Conservation (phyloP, 345 rosid genomes). For the Eucalyptus pauciflora region DNA sequence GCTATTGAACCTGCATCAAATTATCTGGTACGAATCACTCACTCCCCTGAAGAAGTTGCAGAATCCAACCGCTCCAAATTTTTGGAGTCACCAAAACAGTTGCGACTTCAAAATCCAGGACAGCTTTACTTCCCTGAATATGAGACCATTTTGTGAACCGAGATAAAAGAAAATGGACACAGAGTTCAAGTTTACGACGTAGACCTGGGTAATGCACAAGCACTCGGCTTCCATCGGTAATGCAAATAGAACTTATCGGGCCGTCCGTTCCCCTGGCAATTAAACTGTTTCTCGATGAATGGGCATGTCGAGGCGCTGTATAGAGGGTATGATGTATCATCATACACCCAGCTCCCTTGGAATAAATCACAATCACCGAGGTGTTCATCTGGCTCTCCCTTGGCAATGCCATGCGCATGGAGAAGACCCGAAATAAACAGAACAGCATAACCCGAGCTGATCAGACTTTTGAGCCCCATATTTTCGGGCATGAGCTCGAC, state of each 20-base stretch:
- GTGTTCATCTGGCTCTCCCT: background rate
- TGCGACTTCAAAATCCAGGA: background rate
- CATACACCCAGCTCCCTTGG: constrained; percentile 34
- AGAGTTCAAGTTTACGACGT: background rate
- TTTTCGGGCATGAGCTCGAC: background rate
- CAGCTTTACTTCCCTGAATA: background rate
- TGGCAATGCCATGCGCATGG: background rate
- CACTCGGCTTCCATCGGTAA: constrained; percentile 42
- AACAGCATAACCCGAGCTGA: background rate
- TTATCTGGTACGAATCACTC: background rate
- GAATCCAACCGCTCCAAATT: background rate
- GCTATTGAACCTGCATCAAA: constrained; percentile 42
- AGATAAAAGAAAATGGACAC: background rate
- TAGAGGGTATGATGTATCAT: constrained; percentile 11
- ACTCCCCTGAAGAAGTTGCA: background rate
- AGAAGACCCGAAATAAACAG: background rate
- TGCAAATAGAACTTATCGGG: constrained; percentile 29
- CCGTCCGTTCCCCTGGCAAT: constrained; percentile 45
- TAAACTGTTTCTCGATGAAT: constrained; percentile 34
- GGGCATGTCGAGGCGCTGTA: constrained; percentile 32
- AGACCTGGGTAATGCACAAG: constrained; percentile 34
- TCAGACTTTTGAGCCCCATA: background rate
- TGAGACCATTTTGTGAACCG: background rate
- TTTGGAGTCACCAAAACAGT: background rate
- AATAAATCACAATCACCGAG: constrained; percentile 12